Evolutionary conservation across 2,329 filamentous ascomycete species (phyloP).

Genomic region (Fulvia fulva): DNA sequence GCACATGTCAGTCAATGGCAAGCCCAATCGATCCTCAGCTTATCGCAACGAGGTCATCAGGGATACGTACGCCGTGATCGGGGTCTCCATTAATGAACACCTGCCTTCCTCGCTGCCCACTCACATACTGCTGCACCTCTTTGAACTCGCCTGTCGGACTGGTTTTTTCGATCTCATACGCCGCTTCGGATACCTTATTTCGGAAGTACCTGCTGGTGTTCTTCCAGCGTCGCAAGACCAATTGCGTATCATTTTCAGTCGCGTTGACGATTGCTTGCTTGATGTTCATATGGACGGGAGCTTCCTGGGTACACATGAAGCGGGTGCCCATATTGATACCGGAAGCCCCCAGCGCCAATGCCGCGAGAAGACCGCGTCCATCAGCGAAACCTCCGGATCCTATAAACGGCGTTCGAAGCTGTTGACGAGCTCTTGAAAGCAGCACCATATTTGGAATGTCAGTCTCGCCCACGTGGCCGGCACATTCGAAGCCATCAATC

Average conservation of each 20-base stretch:
- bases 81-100: slow-evolving; percentile 91
- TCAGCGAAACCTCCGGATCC: slow-evolving; percentile 92
- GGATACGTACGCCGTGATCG: slow-evolving; percentile 70
- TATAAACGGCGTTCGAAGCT: slow-evolving; percentile 85
- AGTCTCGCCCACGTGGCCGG: slow-evolving; percentile 78
- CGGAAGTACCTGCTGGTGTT: slow-evolving; percentile 84
- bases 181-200: slow-evolving; percentile 80
- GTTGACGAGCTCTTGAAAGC: slow-evolving; percentile 75
- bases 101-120: slow-evolving; percentile 80
- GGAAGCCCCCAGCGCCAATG: slow-evolving; percentile 79
- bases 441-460: slow-evolving; percentile 88
- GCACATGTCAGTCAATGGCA: not conserved
- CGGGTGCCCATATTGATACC: slow-evolving; percentile 96
- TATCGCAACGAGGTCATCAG: not conserved
- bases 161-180: slow-evolving; percentile 75
- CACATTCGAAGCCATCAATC: slow-evolving; percentile 96
- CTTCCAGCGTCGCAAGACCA: slow-evolving; percentile 82
- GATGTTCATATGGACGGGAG: slow-evolving; percentile 85
- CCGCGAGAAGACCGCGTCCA: slow-evolving; percentile 84
- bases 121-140: slow-evolving; percentile 80
- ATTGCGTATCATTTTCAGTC: slow-evolving; percentile 81
- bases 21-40: not conserved
- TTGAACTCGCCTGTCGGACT: slow-evolving; percentile 80
- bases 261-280: slow-evolving; percentile 86
- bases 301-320: slow-evolving; percentile 88